phyloP scores from a whole-genome alignment of 371 early-diverging fungal species.

The Rhizopus delemar region DNA sequence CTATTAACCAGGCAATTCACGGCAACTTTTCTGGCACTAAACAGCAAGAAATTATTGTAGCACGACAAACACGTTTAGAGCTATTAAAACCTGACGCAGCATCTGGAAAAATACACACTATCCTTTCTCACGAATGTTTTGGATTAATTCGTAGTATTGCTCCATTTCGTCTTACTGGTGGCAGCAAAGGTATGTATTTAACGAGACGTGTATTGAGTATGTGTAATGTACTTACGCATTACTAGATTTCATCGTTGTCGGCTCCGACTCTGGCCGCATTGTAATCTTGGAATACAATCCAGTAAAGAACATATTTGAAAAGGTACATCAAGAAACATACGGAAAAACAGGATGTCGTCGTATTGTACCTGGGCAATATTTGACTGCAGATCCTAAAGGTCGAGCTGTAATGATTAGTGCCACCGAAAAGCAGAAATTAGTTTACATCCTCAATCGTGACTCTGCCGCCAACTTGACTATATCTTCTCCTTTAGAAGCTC shows the following conservation, averaged over 20 bases:
- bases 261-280: constrained; percentile 91
- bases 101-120: constrained; percentile 79
- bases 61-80: constrained; percentile 80
- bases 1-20: constrained; percentile 76
- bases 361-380: constrained; percentile 92
- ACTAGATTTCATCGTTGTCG: constrained; percentile 87
- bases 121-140: constrained; percentile 82
- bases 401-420: constrained; percentile 95
- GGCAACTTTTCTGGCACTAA: constrained; percentile 94
- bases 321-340: constrained; percentile 91
- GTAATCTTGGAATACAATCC: constrained; percentile 90
- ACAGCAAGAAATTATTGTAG: constrained; percentile 89
- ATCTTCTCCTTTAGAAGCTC: constrained; percentile 95
- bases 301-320: constrained; percentile 70
- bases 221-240: too few relatives aligned
- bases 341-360: constrained; percentile 94
- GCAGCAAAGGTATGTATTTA: constrained; percentile 61
- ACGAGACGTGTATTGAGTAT: background rate
- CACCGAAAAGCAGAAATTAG: constrained; percentile 92
- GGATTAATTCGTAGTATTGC: constrained; percentile 82
- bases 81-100: constrained; percentile 76
- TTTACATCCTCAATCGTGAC: constrained; percentile 95
- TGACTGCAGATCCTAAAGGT: constrained; percentile 95
- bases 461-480: constrained; percentile 83
- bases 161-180: constrained; percentile 76